These are phyloP conservation scores for Paracoccidioides lutzii DNA, from an alignment of 2,329 filamentous ascomycete genomes.

Conservation along the genomic window DNA sequence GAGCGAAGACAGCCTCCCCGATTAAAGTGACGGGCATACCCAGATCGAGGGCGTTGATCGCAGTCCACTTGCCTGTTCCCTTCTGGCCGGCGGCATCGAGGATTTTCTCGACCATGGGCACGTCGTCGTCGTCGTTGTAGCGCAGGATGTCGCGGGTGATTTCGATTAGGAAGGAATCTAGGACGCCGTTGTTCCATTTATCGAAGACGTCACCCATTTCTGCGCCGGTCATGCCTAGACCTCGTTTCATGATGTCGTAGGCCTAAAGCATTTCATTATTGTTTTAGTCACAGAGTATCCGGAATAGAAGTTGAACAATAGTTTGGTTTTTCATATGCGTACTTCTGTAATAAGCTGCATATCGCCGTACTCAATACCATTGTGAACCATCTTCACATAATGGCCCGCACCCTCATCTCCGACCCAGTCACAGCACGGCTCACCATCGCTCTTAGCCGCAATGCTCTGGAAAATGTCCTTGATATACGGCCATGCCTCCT, in stretches of 20 bases:
- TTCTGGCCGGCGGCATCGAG: conserved; percentile 97
- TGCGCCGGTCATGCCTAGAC: conserved; percentile 74
- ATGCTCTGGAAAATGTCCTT: conserved; percentile 99
- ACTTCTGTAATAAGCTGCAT: conserved; percentile 98
- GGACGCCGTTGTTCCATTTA: conserved; percentile 96
- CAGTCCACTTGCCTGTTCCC: conserved; percentile 99
- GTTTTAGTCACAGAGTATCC: neutral
- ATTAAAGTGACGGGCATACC: conserved; percentile 98
- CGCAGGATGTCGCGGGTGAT: conserved; percentile 98
- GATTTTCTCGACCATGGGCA: conserved; percentile 93
- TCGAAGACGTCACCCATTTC: conserved; percentile 91
- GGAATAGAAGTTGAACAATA: neutral
- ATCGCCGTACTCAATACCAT: conserved; percentile 99
- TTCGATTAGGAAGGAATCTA: conserved; percentile 98
- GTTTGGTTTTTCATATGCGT: neutral
- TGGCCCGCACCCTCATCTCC: conserved; percentile 98
- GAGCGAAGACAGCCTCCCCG: conserved; percentile 88
- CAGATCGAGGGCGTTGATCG: conserved; percentile 95
- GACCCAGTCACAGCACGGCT: conserved; percentile 99
- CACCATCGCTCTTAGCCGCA: conserved; percentile 89
- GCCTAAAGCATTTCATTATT: conserved; percentile 45
- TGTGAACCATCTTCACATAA: conserved; percentile 99
- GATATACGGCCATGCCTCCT: conserved; percentile 94
- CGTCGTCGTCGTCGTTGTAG: conserved; percentile 91
- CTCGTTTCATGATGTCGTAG: conserved; percentile 99